Base-by-base conservation (phyloP, 495 filamentous ascomycete species). In the Lepidopterella palustris region DNA sequence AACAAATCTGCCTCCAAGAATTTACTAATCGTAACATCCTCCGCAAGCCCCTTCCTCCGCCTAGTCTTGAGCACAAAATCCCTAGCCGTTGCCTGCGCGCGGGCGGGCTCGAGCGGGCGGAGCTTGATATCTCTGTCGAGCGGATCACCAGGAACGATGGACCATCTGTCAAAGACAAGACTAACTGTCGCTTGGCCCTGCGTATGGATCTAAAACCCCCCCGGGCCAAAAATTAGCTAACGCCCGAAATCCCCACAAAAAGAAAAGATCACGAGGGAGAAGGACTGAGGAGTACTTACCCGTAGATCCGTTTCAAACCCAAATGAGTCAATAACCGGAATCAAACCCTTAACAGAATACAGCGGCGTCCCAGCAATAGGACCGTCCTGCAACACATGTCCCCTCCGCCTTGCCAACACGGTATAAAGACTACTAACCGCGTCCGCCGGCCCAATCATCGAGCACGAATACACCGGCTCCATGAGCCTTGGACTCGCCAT, bases 11-110 rank as follows among this genome's bases (percentile, higher is more conserved):
- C 87, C 77, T 98, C 93, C 72, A 98, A 77, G 72, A 97, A 98
- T 71, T 95, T 96, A 60, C 88, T 89, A 35, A 98, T 89, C 5
- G 86, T 89, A 24, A 98, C 90, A 73, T 97, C 95, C 78, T 97
- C 93, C 58, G 88, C 91, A 63, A 98, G 73, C 4, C 93, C 93
- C 78, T 98, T 98, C 54, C 93, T 80, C 66, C 92, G 76, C 61
- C 93, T 80, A 11, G 93, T 98, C 82, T 98, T 98, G 57, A 97
- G 76, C 20, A 96, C 91, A 74, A 98, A 96, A 71, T 98, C 93
- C 54, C 93, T 79, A 1, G 93, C 93, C 54, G 90, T 96, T 5
- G 86, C 90, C 79, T 88, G 87, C 59, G 88, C 87, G 39, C 78
- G 77, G 4, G 95, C 93, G 65, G 89, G 90, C 75, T 97, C 91